phyloP scores from a whole-genome alignment of 768 basidiomycete genomes.

The Artomyces pyxidatus region DNA sequence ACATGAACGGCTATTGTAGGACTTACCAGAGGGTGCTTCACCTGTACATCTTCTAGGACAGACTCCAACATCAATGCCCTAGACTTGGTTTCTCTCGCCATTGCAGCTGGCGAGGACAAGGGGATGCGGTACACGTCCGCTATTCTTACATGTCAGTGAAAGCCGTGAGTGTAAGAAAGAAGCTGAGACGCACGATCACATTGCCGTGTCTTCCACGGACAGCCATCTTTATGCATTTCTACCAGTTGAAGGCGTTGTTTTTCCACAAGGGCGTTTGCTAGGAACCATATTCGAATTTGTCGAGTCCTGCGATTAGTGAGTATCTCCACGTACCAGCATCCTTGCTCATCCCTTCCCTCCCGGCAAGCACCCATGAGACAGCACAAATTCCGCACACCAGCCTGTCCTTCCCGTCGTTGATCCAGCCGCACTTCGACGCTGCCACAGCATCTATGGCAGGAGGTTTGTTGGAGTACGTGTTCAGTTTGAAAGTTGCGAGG shows the following conservation, averaged over 20 bases:
- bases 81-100: slow-evolving; percentile 51
- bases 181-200: slow-evolving; percentile 61
- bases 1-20: not conserved
- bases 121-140: slow-evolving; percentile 40
- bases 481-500: slow-evolving; percentile 67
- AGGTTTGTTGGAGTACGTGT: slow-evolving; percentile 78
- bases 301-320: slow-evolving; percentile 12
- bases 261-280: slow-evolving; percentile 64
- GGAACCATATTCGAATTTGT: not conserved
- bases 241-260: slow-evolving; percentile 63
- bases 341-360: slow-evolving; percentile 60
- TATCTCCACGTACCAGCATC: slow-evolving; percentile 63
- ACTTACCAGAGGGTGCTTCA: slow-evolving; percentile 71
- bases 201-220: slow-evolving; percentile 77
- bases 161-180: too few relatives aligned
- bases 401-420: slow-evolving; percentile 76
- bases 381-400: slow-evolving; percentile 65
- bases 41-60: slow-evolving; percentile 42
- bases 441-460: slow-evolving; percentile 67
- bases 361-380: slow-evolving; percentile 66
- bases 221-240: slow-evolving; percentile 69
- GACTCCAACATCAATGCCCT: slow-evolving; percentile 47
- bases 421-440: slow-evolving; percentile 77
- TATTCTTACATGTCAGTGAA: too few relatives aligned
- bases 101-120: slow-evolving; percentile 54